Base-by-base conservation (phyloP, 129 eudicot species). In the Oenanthe sinensis region DNA sequence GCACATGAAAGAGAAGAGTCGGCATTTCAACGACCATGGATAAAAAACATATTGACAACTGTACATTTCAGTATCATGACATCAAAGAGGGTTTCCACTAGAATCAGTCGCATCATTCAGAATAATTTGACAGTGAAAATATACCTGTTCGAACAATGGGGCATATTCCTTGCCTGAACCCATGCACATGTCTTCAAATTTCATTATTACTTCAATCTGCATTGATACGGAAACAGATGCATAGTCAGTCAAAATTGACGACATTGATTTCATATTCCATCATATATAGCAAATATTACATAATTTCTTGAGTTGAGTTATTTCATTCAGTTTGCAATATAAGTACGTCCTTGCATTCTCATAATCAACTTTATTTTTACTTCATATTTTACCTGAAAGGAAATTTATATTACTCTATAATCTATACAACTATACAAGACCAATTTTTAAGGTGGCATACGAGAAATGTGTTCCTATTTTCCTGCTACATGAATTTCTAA, bases 161-260 rank as follows among this genome's bases (percentile, higher is more conserved):
- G 90, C 85, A 67, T 79, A 89, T 67, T 88, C 97, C 75, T 80
- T 91, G 0, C 86, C 88, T 1, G 87, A 82, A 79, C 90, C 98
- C 83, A 85, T 80, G 88, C 98, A 94, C 82, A 94, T 94, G 73
- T 94, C 98, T 83, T 94, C 97, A 77, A 94, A 91, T 81, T 91
- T 94, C 89, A 94, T 69, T 26, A 94, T 91, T 84, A 94, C 97
- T 82, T 94, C 98, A 28, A 89, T 88, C 89, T 89, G 87, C 37
- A 71, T 71, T 16, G 11, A 8, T 30, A 28, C 43, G 33, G 17
- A 67, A 55, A 55, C 43, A 55, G 13, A 50, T n/a, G 48, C 69
- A 50, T 36, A 4, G 52, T 45, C 67, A n/a, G 60, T 43, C 37
- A 22, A n/a, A 28, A 63, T 16, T 62, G 58, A 47, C 19, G 15